Evolutionary conservation across 1,284 basidiomycete species (phyloP), one percentile per base, ranked within the genome.

Genomic region (Pseudozyma sp.): DNA sequence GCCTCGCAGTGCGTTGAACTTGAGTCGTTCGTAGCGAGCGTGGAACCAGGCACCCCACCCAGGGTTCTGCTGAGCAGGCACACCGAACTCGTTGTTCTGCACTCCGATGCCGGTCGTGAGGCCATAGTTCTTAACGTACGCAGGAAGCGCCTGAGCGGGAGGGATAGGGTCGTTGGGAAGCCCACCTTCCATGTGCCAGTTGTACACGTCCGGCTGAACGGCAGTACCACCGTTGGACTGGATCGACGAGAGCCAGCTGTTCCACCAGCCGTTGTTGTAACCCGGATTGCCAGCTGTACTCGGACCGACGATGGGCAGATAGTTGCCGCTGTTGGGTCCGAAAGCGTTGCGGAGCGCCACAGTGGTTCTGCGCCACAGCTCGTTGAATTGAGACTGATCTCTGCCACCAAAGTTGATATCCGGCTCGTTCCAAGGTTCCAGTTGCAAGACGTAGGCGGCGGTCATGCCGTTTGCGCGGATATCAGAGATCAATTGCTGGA

Each of bases 1-100:
- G 33, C 59, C 61, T 13, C 56, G 56, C 42, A 58, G 17, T 1
- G 40, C 56, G 45, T 64, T 51, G 42, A 64, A 64, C 29, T 57
- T 49, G 30, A 64, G 51, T 31, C 61, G 61, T 43, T 64, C 61
- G 39, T 64, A 64, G 19, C 61, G 61, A 0, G 54, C 53, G 11
- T 64, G 49, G 45, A 64, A 64, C 61, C 61, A 64, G 13, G 61
- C 53, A n/a, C 47, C 43, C 47, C 54, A 64, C 13, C 48, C 61
- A 17, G 61, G 61, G 4, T 39, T 34, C 45, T 64, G 61, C 31
- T 64, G 61, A 16, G 50, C 47, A 8, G 16, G 61, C 13, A 58
- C 6, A n/a, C 61, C 61, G 17, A 57, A 64, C 13, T 64, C 61
- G 51, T 64, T 64, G 51, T 64, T 64, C 51, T 64, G 61, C 10